phyloP scores from a whole-genome alignment of 345 rosid genomes.

The Linum tenue region DNA sequence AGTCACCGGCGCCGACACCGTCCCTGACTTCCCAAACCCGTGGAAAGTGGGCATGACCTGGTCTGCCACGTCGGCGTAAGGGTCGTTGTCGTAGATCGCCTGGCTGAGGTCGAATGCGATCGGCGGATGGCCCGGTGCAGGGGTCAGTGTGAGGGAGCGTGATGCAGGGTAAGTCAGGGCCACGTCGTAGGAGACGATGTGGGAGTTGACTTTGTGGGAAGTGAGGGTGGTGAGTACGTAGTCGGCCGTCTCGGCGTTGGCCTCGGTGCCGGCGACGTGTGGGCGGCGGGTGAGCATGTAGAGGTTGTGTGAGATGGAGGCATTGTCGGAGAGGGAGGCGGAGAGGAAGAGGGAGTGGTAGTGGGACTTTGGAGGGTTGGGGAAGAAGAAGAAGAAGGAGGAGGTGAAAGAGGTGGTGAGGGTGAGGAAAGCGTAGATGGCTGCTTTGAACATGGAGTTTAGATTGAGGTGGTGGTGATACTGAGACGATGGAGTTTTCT shows the following conservation, averaged over 20 bases:
- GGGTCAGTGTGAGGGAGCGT: slow-evolving; percentile 42
- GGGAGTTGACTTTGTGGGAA: slow-evolving; percentile 35
- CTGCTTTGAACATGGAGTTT: slow-evolving; percentile 29
- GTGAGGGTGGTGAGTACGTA: slow-evolving; percentile 43
- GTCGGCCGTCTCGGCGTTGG: slow-evolving; percentile 67
- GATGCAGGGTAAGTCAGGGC: slow-evolving; percentile 59
- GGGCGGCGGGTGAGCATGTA: slow-evolving; percentile 67
- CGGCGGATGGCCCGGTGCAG: slow-evolving; percentile 20
- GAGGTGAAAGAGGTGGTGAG: slow-evolving; percentile 32
- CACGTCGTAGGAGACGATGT: slow-evolving; percentile 43
- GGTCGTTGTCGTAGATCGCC: slow-evolving; percentile 50
- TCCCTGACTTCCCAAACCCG: slow-evolving; percentile 73
- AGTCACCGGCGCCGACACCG: slow-evolving; percentile 35
- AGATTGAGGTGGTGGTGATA: background rate
- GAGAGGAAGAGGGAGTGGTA: slow-evolving; percentile 53
- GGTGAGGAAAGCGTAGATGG: slow-evolving; percentile 24
- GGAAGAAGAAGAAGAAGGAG: slow-evolving; percentile 16
- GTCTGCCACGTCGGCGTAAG: slow-evolving; percentile 46
- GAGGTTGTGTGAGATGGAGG: slow-evolving; percentile 53
- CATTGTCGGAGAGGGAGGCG: slow-evolving; percentile 46
- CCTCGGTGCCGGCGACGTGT: slow-evolving; percentile 63
- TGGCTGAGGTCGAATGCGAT: slow-evolving; percentile 36
- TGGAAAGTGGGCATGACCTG: slow-evolving; percentile 69
- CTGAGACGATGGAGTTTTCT: background rate
- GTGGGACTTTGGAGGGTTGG: slow-evolving; percentile 36